A percentile compares a stretch with the other conserved stretches of the same genome.
Conservation (phyloP, 2,329 filamentous ascomycete species). For the Lachnellula cervina region DNA sequence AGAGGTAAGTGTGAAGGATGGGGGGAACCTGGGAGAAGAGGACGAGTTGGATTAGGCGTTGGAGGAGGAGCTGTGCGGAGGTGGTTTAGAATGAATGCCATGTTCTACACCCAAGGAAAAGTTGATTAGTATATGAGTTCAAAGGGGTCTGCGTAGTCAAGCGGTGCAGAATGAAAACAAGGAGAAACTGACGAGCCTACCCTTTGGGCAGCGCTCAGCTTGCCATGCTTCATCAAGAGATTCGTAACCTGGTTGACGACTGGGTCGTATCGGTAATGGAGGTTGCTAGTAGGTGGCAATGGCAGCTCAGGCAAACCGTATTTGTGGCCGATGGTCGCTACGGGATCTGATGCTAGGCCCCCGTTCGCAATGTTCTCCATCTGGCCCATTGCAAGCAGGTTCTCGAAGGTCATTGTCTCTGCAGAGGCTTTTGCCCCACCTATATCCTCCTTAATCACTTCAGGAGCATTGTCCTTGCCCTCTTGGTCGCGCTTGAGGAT, state of each 20-base stretch:
- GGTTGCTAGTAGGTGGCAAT: constrained; percentile 54
- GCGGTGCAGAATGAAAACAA: constrained; percentile 21
- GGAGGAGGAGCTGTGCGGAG: constrained; percentile 83
- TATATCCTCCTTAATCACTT: constrained; percentile 59
- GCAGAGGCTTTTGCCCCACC: constrained; percentile 30
- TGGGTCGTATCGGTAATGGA: constrained; percentile 81
- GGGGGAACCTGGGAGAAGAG: constrained; percentile 71
- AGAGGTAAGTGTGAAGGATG: constrained; percentile 76
- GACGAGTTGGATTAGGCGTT: constrained; percentile 63
- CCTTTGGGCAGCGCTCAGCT: constrained; percentile 83
- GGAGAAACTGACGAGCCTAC: constrained; percentile 43
- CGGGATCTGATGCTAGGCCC: constrained; percentile 18
- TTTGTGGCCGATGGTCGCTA: constrained; percentile 42
- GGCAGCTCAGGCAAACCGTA: constrained; percentile 68
- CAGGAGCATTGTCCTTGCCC: constrained; percentile 56
- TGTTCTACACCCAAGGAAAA: constrained; percentile 53
- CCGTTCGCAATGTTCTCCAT: constrained; percentile 26
- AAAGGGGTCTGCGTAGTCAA: constrained; percentile 14
- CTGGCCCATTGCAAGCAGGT: constrained; percentile 29
- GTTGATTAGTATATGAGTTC: neutral
- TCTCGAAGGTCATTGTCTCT: constrained; percentile 29
- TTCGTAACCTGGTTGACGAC: constrained; percentile 84
- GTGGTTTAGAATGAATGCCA: constrained; percentile 74
- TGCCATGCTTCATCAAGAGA: constrained; percentile 86
- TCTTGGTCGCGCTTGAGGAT: constrained; percentile 60